Conservation (phyloP, 2,329 filamentous ascomycete species). For the Sclerotinia subarctica region DNA sequence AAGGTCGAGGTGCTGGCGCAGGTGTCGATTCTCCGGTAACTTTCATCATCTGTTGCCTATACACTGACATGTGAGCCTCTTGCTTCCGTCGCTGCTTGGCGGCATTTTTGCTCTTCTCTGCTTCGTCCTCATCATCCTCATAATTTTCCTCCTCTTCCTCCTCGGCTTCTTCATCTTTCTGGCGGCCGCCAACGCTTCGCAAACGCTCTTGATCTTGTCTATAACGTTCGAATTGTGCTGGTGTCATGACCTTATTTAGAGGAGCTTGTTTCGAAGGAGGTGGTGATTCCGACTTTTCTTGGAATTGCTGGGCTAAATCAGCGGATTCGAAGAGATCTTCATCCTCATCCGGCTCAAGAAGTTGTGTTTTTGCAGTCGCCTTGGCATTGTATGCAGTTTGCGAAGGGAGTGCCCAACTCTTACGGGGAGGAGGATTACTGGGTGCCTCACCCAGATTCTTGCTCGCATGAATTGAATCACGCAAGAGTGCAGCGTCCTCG, state of each 20-base stretch:
- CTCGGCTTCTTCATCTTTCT: constrained; percentile 55
- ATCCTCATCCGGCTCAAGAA: constrained; percentile 31
- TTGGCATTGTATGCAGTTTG: constrained; percentile 26
- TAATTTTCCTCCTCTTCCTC: constrained; percentile 61
- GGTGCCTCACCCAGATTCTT: constrained; percentile 32
- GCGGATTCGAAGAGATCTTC: constrained; percentile 36
- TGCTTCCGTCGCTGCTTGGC: constrained; percentile 80
- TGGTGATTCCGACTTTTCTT: constrained; percentile 28
- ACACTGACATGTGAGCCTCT: constrained; percentile 84
- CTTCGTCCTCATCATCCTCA: constrained; percentile 74
- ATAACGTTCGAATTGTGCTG: constrained; percentile 80
- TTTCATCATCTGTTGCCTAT: constrained; percentile 96
- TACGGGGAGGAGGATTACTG: constrained; percentile 27
- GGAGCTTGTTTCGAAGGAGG: constrained; percentile 36
- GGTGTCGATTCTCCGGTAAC: constrained; percentile 71
- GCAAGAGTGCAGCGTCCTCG: constrained; percentile 37
- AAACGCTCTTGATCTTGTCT: constrained; percentile 68
- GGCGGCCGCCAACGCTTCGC: constrained; percentile 45
- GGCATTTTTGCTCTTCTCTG: constrained; percentile 69
- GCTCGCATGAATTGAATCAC: constrained; percentile 37
- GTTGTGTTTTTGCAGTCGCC: constrained; percentile 29
- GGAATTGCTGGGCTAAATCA: constrained; percentile 33
- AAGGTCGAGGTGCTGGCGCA: constrained; percentile 46
- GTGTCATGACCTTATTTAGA: constrained; percentile 81
- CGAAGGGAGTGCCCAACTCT: constrained; percentile 34